Conservation (phyloP, 176 grass and related monocot genomes). For the Oryza glaberrima region DNA sequence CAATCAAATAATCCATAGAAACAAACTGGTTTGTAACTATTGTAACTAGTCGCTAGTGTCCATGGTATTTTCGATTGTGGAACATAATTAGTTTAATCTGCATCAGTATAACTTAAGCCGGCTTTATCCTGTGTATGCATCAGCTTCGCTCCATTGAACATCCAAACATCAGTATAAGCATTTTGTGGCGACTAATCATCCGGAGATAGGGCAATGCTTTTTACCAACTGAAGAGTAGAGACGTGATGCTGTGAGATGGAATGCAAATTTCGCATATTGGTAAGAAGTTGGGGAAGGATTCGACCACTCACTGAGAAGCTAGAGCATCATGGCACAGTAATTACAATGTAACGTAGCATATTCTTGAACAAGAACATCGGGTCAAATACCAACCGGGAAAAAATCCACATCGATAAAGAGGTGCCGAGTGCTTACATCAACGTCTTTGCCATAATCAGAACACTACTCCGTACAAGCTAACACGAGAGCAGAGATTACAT, state of each 20-base stretch:
- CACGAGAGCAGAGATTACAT: constrained; percentile 45
- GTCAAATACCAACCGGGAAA: constrained; percentile 21
- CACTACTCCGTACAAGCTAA: constrained; percentile 18
- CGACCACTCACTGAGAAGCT: neutral
- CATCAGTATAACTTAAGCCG: neutral
- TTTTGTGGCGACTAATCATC: too few relatives aligned
- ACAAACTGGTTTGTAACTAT: neutral
- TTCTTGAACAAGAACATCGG: neutral
- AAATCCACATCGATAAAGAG: constrained; percentile 22
- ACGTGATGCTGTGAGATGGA: neutral
- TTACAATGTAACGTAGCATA: constrained; percentile 17
- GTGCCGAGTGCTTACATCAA: neutral
- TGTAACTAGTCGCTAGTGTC: neutral
- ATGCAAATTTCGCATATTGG: neutral
- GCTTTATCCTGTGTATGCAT: neutral
- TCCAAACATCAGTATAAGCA: too few relatives aligned
- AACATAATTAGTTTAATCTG: neutral
- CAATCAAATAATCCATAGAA: constrained; percentile 41
- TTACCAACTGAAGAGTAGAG: too few relatives aligned
- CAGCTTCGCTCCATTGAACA: neutral
- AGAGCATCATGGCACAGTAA: constrained; percentile 17
- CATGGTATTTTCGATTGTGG: too few relatives aligned
- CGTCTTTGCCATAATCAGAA: neutral
- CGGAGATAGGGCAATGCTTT: too few relatives aligned
- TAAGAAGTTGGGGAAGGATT: neutral